phyloP scores from a whole-genome alignment of 1,139 yeast genomes.

The Zhuliangozyma parablackwelliae region DNA sequence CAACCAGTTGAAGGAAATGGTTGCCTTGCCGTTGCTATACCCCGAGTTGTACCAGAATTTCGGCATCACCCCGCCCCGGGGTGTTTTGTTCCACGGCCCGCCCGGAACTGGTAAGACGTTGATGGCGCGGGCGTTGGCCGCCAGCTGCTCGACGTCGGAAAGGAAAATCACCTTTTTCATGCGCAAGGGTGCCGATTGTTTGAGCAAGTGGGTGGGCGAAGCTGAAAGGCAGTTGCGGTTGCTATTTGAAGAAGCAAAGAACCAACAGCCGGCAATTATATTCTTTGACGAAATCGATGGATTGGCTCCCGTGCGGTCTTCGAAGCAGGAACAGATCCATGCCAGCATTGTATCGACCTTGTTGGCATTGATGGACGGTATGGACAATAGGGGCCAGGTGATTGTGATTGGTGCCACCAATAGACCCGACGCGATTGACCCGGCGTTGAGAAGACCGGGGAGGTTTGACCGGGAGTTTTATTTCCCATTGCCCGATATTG shows the following conservation, averaged over 20 bases:
- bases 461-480: conserved; percentile 95
- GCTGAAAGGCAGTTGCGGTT: conserved; percentile 92
- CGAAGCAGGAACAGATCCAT: conserved; percentile 96
- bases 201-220: conserved; percentile 99
- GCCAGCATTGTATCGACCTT: conserved; percentile 95
- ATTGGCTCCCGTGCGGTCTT: conserved; percentile 93
- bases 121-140: conserved; percentile 96
- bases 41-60: conserved; percentile 93
- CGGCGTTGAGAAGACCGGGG: conserved; percentile 96
- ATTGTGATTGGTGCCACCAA: conserved; percentile 98
- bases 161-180: conserved; percentile 91
- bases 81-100: conserved; percentile 97
- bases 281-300: conserved; percentile 98
- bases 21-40: conserved; percentile 83
- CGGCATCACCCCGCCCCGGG: conserved; percentile 93
- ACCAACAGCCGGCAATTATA: conserved; percentile 92
- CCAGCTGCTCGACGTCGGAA: conserved; percentile 80
- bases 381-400: conserved; percentile 96
- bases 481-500: conserved; percentile 85
- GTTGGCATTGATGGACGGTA: conserved; percentile 96
- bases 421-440: conserved; percentile 96
- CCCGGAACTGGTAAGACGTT: conserved; percentile 99
- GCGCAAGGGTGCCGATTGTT: conserved; percentile 98
- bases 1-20: conserved; percentile 94
- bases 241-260: conserved; percentile 91